Evolutionary conservation across 305 asterid species (phyloP), one percentile per base, ranked within the genome.

Genomic region (Solanum aculeatissimum): DNA sequence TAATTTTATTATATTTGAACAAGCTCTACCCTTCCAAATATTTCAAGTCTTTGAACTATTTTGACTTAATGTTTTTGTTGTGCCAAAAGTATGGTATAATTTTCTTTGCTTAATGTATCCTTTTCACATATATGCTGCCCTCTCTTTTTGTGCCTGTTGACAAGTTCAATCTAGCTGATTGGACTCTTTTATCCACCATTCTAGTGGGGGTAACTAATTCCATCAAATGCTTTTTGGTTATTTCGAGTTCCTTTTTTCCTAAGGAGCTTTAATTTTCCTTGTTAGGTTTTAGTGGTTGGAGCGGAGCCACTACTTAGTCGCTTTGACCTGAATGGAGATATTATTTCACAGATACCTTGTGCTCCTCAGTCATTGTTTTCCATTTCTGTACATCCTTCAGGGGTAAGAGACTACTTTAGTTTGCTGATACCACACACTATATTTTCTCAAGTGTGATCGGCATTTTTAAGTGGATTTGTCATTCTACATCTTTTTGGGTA

Each of bases 351-450:
- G 93, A 95, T 96, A 69, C 93, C 92, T 23, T 95, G 98, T 84
- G 99, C 98, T 86, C 97, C 97, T 79, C 92, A 89, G 75, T 93
- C 98, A 19, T 90, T 91, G 60, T 96, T 96, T 87, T 96, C 97
- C 78, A 81, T 92, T 70, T 90, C 97, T 43, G 86, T 88, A 88
- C 99, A 96, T 92, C 91, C 98, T 83, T 95, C 97, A 0, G 97
- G 98, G 91, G 98, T 95, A 90, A 91, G 91, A 84, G 82, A 80
- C 51, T 81, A 47, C 80, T 65, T 60, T 78, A 35, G 71, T 23
- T 27, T 72, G 32, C 58, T 63, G 49, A 54, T 53, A 78, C 27
- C 27, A 6, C 42, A n/a, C 27, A 27, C 45, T 25, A 29, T 53
- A 78, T 19, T 78, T 53, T 40, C 32, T 2, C 54, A 42, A 32